Percentiles rank a stretch among this genome's conserved stretches.
These are phyloP conservation scores for Apostasia ramifera DNA, from an alignment of 106 monocot genomes.

Conservation along the genomic window DNA sequence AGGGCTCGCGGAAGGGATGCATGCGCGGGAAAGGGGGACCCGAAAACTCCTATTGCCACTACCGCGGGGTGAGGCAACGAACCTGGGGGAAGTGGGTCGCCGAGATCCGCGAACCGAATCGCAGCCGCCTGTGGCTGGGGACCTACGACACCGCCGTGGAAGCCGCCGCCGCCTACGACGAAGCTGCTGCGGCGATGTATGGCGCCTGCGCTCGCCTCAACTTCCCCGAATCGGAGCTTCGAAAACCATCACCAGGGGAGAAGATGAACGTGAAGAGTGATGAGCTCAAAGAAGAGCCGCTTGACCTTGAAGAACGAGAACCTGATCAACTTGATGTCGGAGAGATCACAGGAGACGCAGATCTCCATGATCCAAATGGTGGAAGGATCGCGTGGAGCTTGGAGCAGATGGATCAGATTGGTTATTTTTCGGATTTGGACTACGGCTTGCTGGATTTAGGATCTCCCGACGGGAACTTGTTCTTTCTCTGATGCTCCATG, in stretches of 20 bases:
- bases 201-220: constrained; percentile 42
- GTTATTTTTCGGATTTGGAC: not conserved
- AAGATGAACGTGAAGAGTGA: not conserved
- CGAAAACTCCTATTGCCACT: constrained; percentile 32
- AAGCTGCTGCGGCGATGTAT: constrained; percentile 43
- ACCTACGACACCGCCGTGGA: constrained; percentile 39
- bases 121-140: constrained; percentile 44
- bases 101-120: constrained; percentile 41
- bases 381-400: not conserved
- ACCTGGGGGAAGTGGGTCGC: constrained; percentile 60
- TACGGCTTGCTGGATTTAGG: not conserved
- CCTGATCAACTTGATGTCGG: not conserved
- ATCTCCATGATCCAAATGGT: not conserved
- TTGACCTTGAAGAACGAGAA: not conserved
- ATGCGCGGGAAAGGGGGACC: constrained; percentile 61
- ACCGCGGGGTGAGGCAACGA: constrained; percentile 44
- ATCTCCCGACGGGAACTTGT: not conserved
- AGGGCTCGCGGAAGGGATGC: constrained; percentile 52
- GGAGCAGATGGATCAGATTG: not conserved
- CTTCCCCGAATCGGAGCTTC: constrained; percentile 11
- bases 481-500: not conserved
- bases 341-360: not conserved
- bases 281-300: not conserved
- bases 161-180: constrained; percentile 50
- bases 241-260: not conserved